These are phyloP conservation scores for Theileria sp. DNA, from an alignment of 169 alveolate species.

Conservation along the genomic window DNA sequence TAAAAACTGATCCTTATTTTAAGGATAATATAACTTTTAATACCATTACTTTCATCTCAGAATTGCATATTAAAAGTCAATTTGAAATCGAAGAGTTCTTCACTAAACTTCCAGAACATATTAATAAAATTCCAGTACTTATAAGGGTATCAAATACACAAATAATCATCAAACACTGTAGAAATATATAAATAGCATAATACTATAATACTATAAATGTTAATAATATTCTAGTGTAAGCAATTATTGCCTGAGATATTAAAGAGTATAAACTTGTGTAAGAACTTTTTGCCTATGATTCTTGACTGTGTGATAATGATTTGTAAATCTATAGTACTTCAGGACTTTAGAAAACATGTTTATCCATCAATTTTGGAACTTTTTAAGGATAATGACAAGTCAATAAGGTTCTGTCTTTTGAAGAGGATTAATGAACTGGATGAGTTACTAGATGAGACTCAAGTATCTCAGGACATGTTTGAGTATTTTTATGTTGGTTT, in stretches of 20 bases:
- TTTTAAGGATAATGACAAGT: conserved; percentile 52
- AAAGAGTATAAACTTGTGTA: conserved; percentile 47
- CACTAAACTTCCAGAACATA: conserved; percentile 40
- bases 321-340: conserved; percentile 52
- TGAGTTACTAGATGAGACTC: conserved; percentile 43
- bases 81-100: conserved; percentile 55
- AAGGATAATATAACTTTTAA: conserved; percentile 34
- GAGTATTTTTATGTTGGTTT: conserved; percentile 62
- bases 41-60: conserved; percentile 64
- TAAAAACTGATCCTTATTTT: conserved; percentile 60
- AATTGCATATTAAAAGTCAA: conserved; percentile 66
- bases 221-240: conserved; percentile 40
- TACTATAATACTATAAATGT: conserved; percentile 11
- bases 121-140: conserved; percentile 56
- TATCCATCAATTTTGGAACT: conserved; percentile 45
- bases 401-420: conserved; percentile 60
- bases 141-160: conserved; percentile 39
- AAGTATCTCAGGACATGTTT: conserved; percentile 53
- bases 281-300: conserved; percentile 44
- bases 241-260: conserved; percentile 59
- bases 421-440: conserved; percentile 54
- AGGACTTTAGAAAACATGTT: conserved; percentile 54
- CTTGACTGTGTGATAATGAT: conserved; percentile 52
- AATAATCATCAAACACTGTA: neutral
- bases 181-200: neutral